Base-by-base conservation (phyloP, 2,329 filamentous ascomycete species). In the Achaetomium macrosporum region DNA sequence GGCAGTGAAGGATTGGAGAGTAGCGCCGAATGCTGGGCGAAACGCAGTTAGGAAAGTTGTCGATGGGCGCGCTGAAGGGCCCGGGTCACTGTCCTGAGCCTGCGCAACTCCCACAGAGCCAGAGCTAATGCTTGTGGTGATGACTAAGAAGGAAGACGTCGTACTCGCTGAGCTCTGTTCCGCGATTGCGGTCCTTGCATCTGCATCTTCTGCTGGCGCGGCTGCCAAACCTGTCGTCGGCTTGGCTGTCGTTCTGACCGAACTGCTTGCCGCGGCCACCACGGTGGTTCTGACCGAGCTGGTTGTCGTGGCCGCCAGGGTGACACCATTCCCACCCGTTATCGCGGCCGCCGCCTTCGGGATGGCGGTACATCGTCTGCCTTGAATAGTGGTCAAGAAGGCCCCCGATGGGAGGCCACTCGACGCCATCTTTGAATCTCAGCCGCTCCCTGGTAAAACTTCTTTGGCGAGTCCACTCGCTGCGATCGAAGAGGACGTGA, bases 281-380 rank as follows among this genome's bases (percentile, higher is more conserved):
- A 52, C 61, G 41, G 52, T 53, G 13, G 15, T n/a, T n/a, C 13
- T 37, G 30, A 17, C 37, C 36, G 48, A 53, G 30, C 29, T 45
- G 37, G 45, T 53, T 13, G 49, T 50, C 35, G 52, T 46, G 37
- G 55, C 55, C 58, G 52, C 58, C 53, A 52, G 61, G 39, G 53
- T 51, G 49, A 48, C 51, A 46, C 57, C 55, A 50, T 40, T 59
- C 43, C 59, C 54, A 37, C 30, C 36, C 35, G 33, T 17, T 13
- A 45, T 50, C n/a, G 20, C 44, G 15, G 41, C 50, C 12, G 55
- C 55, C 20, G 51, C 57, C 60, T 65, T 75, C 44, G 76, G 77
- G 58, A 80, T 69, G 55, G 74, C 77, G 61, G 78, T 81, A 69
- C 79, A 81, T 65, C 72, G 72, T 64, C 71, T 75, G 47, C 76